Base-by-base conservation (phyloP, 75 land plant species). In the Cryptomeria japonica region DNA sequence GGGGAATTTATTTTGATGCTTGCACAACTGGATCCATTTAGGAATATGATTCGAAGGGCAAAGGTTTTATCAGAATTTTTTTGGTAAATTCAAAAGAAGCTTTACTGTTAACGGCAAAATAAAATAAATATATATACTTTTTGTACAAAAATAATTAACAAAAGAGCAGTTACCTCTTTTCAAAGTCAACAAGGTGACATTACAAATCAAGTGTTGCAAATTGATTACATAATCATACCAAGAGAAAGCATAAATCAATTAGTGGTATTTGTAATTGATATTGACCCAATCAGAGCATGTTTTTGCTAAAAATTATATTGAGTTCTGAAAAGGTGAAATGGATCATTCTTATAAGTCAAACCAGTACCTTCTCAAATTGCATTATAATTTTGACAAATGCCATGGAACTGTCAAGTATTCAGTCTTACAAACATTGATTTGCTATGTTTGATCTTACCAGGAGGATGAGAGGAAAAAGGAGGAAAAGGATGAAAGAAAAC, bases 401-500 rank as follows among this genome's bases (percentile, higher is more conserved):
- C 14, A 15, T 82, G 34, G 37, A 75, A 75, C 14, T 13, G 14
- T 75, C 15, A 75, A 34, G 77, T 75, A 75, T 13, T 34, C 34
- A 8, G 16, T 34, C 37, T 25, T 75, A 32, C 77, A 75, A 75
- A 7, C 49, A 46, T 46, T 15, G 39, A 53, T 75, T 80, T 28
- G 5, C 51, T 47, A 31, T 89, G 31, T 78, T 80, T 85, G 73
- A 51, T 80, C 34, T 76, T 58, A 36, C 8, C 91, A 97, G 97
- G 98, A 97, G 94, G 99, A 97, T 85, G 94, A 95, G 72, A 94
- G 94, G 88, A 92, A 88, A 89, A 94, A 88, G 84, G 99, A 95
- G 83, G 99, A 93, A 92, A 96, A 89, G 87, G 96, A 96, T 91
- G 98, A 97, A 87, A 88, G 98, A 41, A 97, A 97, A 89, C 91